phyloP scores from a whole-genome alignment of 495 filamentous ascomycete genomes.

The Trichoderma erinaceum region DNA sequence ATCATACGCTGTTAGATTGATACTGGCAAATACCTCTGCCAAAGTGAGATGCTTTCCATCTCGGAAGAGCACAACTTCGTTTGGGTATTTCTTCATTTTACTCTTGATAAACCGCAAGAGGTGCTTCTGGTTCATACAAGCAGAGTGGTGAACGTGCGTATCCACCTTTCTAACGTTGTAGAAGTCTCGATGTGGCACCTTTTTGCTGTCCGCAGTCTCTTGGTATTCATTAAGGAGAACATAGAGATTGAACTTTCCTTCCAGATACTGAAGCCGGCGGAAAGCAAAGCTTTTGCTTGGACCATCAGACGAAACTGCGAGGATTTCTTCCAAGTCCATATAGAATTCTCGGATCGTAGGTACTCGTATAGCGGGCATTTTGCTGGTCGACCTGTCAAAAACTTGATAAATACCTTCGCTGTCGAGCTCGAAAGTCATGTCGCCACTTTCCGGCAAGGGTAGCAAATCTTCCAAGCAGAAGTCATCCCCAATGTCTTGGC shows the following conservation, averaged over 20 bases:
- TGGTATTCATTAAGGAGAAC: constrained; percentile 90
- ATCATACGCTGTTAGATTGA: constrained; percentile 95
- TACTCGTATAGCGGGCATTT: constrained; percentile 61
- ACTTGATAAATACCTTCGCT: constrained; percentile 85
- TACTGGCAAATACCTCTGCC: constrained; percentile 91
- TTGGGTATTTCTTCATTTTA: constrained; percentile 96
- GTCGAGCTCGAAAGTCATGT: constrained; percentile 72
- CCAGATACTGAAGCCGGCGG: constrained; percentile 85
- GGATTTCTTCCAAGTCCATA: constrained; percentile 79
- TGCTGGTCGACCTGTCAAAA: constrained; percentile 60
- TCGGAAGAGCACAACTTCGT: constrained; percentile 90
- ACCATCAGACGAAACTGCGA: constrained; percentile 82
- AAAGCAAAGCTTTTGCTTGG: constrained; percentile 97
- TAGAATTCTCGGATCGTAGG: constrained; percentile 92
- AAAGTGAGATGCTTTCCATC: constrained; percentile 91
- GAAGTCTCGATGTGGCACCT: constrained; percentile 94
- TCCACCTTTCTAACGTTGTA: constrained; percentile 99
- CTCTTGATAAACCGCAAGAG: constrained; percentile 96
- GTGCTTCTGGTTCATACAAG: constrained; percentile 99
- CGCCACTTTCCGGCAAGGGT: constrained; percentile 63
- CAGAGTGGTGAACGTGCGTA: constrained; percentile 97
- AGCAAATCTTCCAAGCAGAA: constrained; percentile 72
- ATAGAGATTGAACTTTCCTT: constrained; percentile 94
- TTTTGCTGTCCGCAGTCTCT: constrained; percentile 95
- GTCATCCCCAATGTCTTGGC: constrained; percentile 71